phyloP scores from a whole-genome alignment of 2,329 filamentous ascomycete species.

The Alternaria sp. region DNA sequence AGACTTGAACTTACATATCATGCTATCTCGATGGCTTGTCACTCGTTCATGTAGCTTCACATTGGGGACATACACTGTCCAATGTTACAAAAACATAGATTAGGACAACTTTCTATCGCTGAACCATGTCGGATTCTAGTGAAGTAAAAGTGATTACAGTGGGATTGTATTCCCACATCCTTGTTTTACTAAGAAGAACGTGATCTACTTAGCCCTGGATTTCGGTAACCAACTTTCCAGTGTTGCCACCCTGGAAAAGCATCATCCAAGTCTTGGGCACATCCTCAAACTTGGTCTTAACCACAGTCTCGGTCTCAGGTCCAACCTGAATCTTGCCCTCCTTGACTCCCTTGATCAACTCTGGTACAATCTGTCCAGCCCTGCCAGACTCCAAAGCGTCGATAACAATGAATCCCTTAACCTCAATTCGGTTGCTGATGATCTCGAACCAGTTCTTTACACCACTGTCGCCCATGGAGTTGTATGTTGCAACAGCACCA shows the following conservation, averaged over 20 bases:
- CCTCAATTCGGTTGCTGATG: slow-evolving; percentile 52
- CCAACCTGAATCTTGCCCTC: slow-evolving; percentile 59
- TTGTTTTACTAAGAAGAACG: background rate
- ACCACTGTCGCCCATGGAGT: slow-evolving; percentile 42
- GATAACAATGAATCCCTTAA: slow-evolving; percentile 57
- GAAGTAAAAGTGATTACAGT: too few relatives aligned
- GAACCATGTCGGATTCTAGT: too few relatives aligned
- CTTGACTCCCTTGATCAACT: slow-evolving; percentile 41
- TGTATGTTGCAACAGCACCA: slow-evolving; percentile 57
- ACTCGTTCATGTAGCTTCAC: too few relatives aligned
- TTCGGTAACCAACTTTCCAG: slow-evolving; percentile 59
- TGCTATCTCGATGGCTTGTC: too few relatives aligned
- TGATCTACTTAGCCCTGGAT: slow-evolving; percentile 17
- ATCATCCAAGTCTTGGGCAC: slow-evolving; percentile 60
- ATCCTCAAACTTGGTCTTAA: slow-evolving; percentile 59
- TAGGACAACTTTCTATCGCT: too few relatives aligned
- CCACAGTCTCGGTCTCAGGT: slow-evolving; percentile 58
- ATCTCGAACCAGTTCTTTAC: slow-evolving; percentile 58
- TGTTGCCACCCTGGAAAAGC: slow-evolving; percentile 59
- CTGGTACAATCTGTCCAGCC: slow-evolving; percentile 34
- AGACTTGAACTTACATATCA: too few relatives aligned
- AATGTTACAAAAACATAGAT: too few relatives aligned
- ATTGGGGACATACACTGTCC: too few relatives aligned
- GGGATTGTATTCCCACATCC: background rate
- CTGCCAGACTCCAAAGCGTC: slow-evolving; percentile 49